Base-by-base conservation (phyloP, 2,329 filamentous ascomycete species). In the Mariannaea sp. region DNA sequence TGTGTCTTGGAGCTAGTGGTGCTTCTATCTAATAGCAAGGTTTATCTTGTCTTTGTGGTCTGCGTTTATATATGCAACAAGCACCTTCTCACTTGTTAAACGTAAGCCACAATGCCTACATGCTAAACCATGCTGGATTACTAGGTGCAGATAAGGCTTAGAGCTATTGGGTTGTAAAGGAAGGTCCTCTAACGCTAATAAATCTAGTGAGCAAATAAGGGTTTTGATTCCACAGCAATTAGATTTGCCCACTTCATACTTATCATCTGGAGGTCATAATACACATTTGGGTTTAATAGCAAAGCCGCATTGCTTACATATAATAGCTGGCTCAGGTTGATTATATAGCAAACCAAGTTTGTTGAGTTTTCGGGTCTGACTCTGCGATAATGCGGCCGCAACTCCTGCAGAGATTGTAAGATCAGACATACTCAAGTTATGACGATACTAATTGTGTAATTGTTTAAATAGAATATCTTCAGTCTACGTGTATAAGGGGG, bases 301-400 rank as follows among this genome's bases (percentile, higher is more conserved):
- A 33, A 49, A 49, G 27, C 39, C 19, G 38, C 38, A 49, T 33
- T 9, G 5, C 10, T 7, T 49, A 22, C 20, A 43, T 38, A 49
- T 33, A 19, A 49, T 49, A 9, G 38, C 47, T 9, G 10, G 38
- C 38, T 49, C 47, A 22, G 38, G 47, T 17, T 17, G 12, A 19
- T 49, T 42, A 13, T 24, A 41, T 17, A 22, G 22, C 26, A 49
- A 14, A n/a, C 38, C 16, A 19, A 49, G 36, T 17, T 32, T 22
- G 12, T 41, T 26, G 14, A 49, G 27, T 35, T 27, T 40, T 19
- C 14, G 14, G 33, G 33, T 36, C 33, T 36, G 14, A 36, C 33
- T 36, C 33, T 36, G 33, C 33, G 10, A 36, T 19, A 36, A 16
- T 36, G 19, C 19, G 14, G 19, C 33, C 14, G 33, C 10, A 36